Evolutionary conservation across 2,329 filamentous ascomycete genomes (phyloP), one percentile per base, ranked within the genome.

Genomic region (Colletotrichum incanum): DNA sequence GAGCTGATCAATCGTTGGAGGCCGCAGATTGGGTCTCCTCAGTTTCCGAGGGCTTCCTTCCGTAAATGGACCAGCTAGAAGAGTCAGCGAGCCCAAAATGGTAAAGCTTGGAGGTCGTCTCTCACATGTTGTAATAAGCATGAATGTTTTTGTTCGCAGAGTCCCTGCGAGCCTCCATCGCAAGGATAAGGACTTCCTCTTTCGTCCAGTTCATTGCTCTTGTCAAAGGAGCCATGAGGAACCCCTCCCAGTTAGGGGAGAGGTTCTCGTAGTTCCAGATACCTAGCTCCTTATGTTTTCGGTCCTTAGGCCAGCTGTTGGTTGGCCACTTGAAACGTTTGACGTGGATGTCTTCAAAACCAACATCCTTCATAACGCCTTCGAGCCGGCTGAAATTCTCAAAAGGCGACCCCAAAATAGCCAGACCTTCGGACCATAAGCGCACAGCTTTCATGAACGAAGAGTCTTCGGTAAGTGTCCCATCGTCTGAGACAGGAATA

Each of bases 211-310:
- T 78, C 28, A 82, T 67, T 0, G 71, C 76, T n/a, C 79, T 77
- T 0, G 83, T 84, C 50, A 84, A 81, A 0, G 84, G 73, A 18
- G 79, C 80, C 71, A 83, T 77, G n/a, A 78, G 81, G 11, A 84
- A 76, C 0, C 80, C 82, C 0, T 82, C 80, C 1, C 23, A 59
- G 12, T 74, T 75, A 20, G 69, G 70, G 2, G 72, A 37, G 23
- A 76, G 31, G 52, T 77, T 74, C 34, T 61, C 39, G 7, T 68
- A 49, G 58, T 74, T 77, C 63, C 70, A 76, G 56, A 47, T 2
- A 1, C 81, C 80, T 23, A 80, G 74, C 66, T 78, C 75, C 58
- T 80, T 80, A 34, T 78, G 74, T 8, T 74, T 76, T 16, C 65
- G 73, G 18, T 81, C 76, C 39, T 74, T 78, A 16, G 80, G 78